Percentiles rank a stretch among this genome's conserved stretches.
Conservation (phyloP, 2,329 filamentous ascomycete species). For the Sphaerulina populicola region DNA sequence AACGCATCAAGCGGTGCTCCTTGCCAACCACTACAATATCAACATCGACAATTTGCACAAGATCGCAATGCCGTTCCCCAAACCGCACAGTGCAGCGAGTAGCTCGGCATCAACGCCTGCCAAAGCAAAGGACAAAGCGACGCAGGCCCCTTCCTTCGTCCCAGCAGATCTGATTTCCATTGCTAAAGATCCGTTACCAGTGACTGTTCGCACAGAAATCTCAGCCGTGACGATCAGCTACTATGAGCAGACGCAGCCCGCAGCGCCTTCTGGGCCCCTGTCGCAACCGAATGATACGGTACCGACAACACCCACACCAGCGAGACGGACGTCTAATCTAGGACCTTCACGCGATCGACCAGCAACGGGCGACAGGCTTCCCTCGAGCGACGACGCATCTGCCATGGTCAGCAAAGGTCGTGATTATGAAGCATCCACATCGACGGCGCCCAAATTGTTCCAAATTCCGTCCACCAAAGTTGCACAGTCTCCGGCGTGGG, state of each 20-base stretch:
- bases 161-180: conserved; percentile 79
- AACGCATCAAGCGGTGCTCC: conserved; percentile 54
- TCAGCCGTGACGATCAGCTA: conserved; percentile 73
- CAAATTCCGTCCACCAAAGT: conserved; percentile 53
- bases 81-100: conserved; percentile 49
- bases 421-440: conserved; percentile 32
- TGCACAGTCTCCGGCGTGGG: conserved; percentile 35
- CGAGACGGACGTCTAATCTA: conserved; percentile 55
- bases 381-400: conserved; percentile 23
- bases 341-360: conserved; percentile 35
- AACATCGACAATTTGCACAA: conserved; percentile 72
- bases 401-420: conserved; percentile 25
- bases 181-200: conserved; percentile 46
- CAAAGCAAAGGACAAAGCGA: conserved; percentile 69
- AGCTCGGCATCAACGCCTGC: conserved; percentile 46
- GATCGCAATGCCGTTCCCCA: conserved; percentile 71
- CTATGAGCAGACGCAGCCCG: conserved; percentile 47
- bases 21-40: conserved; percentile 74
- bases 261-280: conserved; percentile 26
- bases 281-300: conserved; percentile 34
- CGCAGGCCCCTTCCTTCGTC: conserved; percentile 51
- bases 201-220: conserved; percentile 60
- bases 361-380: conserved; percentile 20
- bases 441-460: conserved; percentile 46
- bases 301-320: conserved; percentile 54